Evolutionary conservation across 805 yeast genomes (phyloP), one percentile per base, ranked within the genome.

Genomic region (Kurtzmaniella cleridarum): DNA sequence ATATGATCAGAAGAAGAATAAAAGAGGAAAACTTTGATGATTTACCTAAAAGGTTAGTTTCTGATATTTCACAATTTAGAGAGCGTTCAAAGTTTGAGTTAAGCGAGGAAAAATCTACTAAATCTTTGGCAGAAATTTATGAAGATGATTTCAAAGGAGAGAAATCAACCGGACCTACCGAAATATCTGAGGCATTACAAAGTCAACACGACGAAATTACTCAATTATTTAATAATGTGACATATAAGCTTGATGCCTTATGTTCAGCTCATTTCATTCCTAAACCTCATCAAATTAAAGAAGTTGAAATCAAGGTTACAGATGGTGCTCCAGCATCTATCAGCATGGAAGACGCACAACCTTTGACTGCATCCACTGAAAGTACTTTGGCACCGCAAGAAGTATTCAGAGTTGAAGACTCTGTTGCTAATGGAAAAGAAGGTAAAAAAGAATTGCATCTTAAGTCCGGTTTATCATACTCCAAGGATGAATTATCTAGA

Each of bases 241-340:
- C 75, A 35, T 79, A 83, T 53, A 84, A 83, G 49, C 75, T 91
- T 36, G 98, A 93, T 60, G 80, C 96, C 4, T 70, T 91, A 41
- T 79, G 95, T 36, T 89, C 97, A n/a, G 95, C 96, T 46, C 95
- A 89, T 58, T 93, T 84, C 66, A 76, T 89, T 44, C 98, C 98
- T 37, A 86, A 84, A 60, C 95, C 96, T 13, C 79, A 85, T 29
- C 81, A 85, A 58, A 57, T 53, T 48, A 84, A 86, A 50, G 65
- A 81, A 16, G 66, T 91, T 45, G 89, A 85, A 41, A 81, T 93
- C 54, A 87, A 84, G 57, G 87, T 89, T 29, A 57, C 54, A 27
- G 71, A 64, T 41, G 53, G 50, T 29, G 84, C 90, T 41, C 73
- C 85, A 0, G 81, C 95, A 4, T 75, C 95, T 2, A 82, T 93